phyloP scores from a whole-genome alignment of 495 filamentous ascomycete genomes.

The Hypoxylon trugodes region DNA sequence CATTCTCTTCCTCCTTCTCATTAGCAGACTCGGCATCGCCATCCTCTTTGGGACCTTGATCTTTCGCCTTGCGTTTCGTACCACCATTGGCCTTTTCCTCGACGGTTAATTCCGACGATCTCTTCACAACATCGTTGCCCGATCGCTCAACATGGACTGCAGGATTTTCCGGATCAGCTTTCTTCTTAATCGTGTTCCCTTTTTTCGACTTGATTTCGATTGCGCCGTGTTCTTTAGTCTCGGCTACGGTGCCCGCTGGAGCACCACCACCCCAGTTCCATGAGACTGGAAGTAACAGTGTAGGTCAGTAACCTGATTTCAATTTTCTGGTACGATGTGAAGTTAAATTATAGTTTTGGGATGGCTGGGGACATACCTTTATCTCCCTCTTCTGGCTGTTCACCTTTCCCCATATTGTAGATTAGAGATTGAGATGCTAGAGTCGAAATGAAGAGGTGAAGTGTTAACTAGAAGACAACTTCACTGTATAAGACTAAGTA shows the following conservation, averaged over 20 bases:
- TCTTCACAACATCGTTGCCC: slow-evolving; percentile 73
- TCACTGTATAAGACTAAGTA: neutral
- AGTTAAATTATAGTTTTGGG: neutral
- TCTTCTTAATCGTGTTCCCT: slow-evolving; percentile 70
- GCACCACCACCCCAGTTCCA: slow-evolving; percentile 64
- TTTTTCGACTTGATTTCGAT: slow-evolving; percentile 65
- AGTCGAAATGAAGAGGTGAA: neutral
- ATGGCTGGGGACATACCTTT: slow-evolving; percentile 33
- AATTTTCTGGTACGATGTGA: neutral
- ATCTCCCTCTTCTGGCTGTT: slow-evolving; percentile 33
- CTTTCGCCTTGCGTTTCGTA: slow-evolving; percentile 35
- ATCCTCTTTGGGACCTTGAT: slow-evolving; percentile 8
- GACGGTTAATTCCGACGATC: slow-evolving; percentile 61
- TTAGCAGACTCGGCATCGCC: too few relatives aligned
- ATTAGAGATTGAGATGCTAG: neutral
- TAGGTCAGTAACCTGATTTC: neutral
- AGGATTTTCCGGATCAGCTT: slow-evolving; percentile 64
- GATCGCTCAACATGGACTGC: slow-evolving; percentile 63
- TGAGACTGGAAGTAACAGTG: slow-evolving; percentile 53
- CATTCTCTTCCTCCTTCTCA: slow-evolving; percentile 41
- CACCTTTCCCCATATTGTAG: slow-evolving; percentile 8
- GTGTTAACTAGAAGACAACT: neutral
- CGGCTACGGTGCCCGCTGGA: slow-evolving; percentile 64
- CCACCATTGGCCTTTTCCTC: slow-evolving; percentile 45
- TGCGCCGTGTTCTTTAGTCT: slow-evolving; percentile 65